phyloP scores from a whole-genome alignment of 495 filamentous ascomycete genomes.

The Penicillium bovifimosum region DNA sequence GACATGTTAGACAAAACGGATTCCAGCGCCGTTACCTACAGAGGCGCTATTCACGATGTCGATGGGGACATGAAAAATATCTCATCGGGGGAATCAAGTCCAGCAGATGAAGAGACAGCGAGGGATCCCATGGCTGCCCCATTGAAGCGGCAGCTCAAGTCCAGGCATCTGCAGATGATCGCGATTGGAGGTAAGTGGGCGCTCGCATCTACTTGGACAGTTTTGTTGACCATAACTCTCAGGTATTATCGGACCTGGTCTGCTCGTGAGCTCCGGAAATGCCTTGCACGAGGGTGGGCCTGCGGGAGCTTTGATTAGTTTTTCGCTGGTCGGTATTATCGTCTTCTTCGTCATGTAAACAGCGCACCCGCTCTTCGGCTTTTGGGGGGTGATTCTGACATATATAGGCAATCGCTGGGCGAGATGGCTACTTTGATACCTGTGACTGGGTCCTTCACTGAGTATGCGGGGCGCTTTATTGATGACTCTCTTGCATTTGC shows the following conservation, averaged over 20 bases:
- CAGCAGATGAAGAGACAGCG: constrained; percentile 3
- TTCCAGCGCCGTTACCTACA: constrained; percentile 6
- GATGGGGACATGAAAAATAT: not conserved
- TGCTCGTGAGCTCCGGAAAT: constrained; percentile 52
- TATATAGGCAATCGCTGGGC: constrained; percentile 45
- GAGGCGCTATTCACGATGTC: not conserved
- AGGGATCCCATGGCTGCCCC: constrained; percentile 26
- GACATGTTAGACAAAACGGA: constrained; percentile 12
- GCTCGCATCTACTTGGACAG: not conserved
- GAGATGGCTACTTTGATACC: constrained; percentile 54
- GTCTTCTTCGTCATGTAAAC: constrained; percentile 56
- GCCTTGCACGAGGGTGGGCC: constrained; percentile 58
- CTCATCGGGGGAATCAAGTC: constrained; percentile 1
- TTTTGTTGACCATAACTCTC: not conserved
- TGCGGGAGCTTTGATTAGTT: constrained; percentile 58
- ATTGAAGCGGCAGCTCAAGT: constrained; percentile 53
- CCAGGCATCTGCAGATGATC: constrained; percentile 66
- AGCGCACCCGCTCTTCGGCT: not conserved
- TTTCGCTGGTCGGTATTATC: constrained; percentile 54
- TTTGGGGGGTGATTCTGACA: not conserved
- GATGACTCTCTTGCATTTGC: constrained; percentile 49
- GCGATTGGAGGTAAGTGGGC: constrained; percentile 47
- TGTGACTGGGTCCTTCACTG: constrained; percentile 50
- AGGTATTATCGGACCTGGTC: constrained; percentile 45
- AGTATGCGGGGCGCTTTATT: constrained; percentile 52